Evolutionary conservation across 176 grass and related monocot genomes (phyloP), one percentile per base, ranked within the genome.

Genomic region (Musa itinerans): DNA sequence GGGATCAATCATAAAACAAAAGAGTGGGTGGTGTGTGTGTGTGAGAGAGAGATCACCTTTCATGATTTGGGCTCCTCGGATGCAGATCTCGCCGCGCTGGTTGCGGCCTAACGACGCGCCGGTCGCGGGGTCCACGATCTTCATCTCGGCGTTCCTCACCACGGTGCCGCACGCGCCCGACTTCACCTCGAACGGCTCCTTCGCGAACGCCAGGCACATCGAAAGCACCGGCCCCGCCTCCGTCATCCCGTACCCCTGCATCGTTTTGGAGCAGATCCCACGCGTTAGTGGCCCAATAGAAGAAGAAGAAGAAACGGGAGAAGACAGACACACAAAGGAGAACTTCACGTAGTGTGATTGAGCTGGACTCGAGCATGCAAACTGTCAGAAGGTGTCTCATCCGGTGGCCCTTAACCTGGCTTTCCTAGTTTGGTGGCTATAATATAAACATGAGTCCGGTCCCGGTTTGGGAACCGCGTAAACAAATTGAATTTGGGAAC

Each of bases 21-120:
- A 43, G 34, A 43, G 34, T 6, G 34, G 6, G 34, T n/a, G 3
- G 29, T 29, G 29, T 16, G 9, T 16, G 3, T 59, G 13, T 2
- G 0, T n/a, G n/a, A n/a, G n/a, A n/a, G n/a, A n/a, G n/a, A 1
- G 12, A 15, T 64, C 78, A 96, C 93, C 93, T 92, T 92, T 96
- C 93, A 96, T 96, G 89, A 96, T 92, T 29, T 96, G 93, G 11
- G 87, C 85, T 27, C 93, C 93, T 26, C 93, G 86, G 79, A 96
- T 96, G 83, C 93, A 96, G 74, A 96, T 90, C 81, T 96, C 93
- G 1, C 93, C 93, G 0, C 85, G 58, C 66, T 77, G 78, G 83
- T 90, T 96, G 19, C 87, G 85, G 13, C 81, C 89, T 0, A 96
- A 81, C 2, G 71, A 81, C 63, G 55, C 83, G 68, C 89, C 81